These are phyloP conservation scores for Tremella mesenterica DNA, from an alignment of 768 basidiomycete genomes.

Conservation along the genomic window DNA sequence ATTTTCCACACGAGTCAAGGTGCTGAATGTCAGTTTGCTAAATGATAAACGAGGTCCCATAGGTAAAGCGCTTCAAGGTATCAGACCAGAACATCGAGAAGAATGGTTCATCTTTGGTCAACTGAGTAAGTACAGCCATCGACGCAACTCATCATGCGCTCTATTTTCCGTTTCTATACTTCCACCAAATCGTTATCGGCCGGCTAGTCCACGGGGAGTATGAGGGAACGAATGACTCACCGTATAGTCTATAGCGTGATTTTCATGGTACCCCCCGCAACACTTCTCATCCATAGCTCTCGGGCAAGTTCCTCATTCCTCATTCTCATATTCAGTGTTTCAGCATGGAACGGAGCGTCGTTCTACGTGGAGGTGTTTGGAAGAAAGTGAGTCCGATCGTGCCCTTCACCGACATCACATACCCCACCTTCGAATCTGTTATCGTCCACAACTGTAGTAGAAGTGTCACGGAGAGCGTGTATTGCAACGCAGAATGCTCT, in stretches of 20 bases:
- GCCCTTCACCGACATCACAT: too few species aligned
- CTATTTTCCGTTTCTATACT: too few species aligned
- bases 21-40: conserved; percentile 49
- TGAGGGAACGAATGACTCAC: neutral
- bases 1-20: neutral
- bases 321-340: conserved; percentile 69
- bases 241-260: conserved; percentile 66
- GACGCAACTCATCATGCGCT: too few species aligned
- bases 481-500: too few species aligned
- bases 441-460: too few species aligned
- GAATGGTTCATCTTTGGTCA: conserved; percentile 76
- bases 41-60: conserved; percentile 81
- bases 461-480: too few species aligned
- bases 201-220: too few species aligned
- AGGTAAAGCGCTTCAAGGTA: conserved; percentile 58
- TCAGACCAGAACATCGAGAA: conserved; percentile 59
- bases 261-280: conserved; percentile 78
- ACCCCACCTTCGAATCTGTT: too few species aligned
- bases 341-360: conserved; percentile 80
- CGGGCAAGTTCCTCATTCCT: conserved; percentile 71
- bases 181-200: too few species aligned
- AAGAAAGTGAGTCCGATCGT: conserved; percentile 65
- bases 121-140: conserved; percentile 51
- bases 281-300: conserved; percentile 69
- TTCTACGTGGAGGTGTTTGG: conserved; percentile 97